phyloP scores from a whole-genome alignment of 805 yeast species.

The Starmerella geochares region DNA sequence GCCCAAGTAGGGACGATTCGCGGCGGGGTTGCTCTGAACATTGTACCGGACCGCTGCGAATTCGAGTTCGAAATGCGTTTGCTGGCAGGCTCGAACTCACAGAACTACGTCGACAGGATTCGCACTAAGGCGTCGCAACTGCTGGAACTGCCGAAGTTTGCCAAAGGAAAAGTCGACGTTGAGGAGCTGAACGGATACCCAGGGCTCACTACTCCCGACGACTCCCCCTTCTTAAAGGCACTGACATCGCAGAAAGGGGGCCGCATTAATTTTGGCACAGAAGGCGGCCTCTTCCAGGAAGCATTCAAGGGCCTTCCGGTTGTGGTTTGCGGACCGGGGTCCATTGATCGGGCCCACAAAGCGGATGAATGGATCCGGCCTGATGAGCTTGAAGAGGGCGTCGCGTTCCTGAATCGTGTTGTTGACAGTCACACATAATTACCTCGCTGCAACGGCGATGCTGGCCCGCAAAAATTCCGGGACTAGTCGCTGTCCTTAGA shows the following conservation, averaged over 20 bases:
- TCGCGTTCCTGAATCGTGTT: slow-evolving; percentile 5
- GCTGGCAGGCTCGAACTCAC: slow-evolving; percentile 11
- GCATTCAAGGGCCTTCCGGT: slow-evolving; percentile 15
- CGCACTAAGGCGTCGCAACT: slow-evolving; percentile 7
- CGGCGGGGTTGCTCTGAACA: slow-evolving; percentile 22
- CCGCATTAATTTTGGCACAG: slow-evolving; percentile 21
- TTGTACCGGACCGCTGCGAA: slow-evolving; percentile 20
- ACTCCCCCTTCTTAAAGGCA: neutral
- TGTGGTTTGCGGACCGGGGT: slow-evolving; percentile 22
- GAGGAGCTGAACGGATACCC: slow-evolving; percentile 18
- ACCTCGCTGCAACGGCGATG: too few species aligned
- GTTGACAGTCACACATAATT: neutral
- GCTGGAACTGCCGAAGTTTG: slow-evolving; percentile 1
- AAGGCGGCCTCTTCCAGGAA: slow-evolving; percentile 22
- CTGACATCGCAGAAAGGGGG: neutral
- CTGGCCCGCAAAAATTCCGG: too few species aligned
- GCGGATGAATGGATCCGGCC: slow-evolving; percentile 20
- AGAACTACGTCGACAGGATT: slow-evolving; percentile 7
- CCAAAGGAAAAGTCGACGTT: slow-evolving; percentile 12
- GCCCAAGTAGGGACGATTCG: slow-evolving; percentile 18
- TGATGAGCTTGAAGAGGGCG: slow-evolving; percentile 14
- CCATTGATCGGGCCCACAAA: slow-evolving; percentile 22
- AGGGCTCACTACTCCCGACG: slow-evolving; percentile 11
- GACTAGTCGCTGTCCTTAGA: too few species aligned
- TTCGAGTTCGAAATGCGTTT: slow-evolving; percentile 22